Evolutionary conservation across 2,329 filamentous ascomycete genomes (phyloP), one percentile per base, ranked within the genome.

Genomic region (Raffaelea arxii): DNA sequence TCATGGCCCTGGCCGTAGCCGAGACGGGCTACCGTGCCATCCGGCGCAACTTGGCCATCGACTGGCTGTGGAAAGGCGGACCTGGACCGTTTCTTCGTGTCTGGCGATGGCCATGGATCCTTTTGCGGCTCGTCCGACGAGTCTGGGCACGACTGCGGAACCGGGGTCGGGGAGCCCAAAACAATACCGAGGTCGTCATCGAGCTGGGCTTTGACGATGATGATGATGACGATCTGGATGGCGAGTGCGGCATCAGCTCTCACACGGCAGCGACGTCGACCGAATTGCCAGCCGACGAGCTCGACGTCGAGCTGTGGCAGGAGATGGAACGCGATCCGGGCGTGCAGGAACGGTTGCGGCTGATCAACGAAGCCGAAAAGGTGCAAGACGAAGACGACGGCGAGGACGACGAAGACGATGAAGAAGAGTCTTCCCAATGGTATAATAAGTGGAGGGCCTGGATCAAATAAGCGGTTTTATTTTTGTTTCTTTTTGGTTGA

Each of bases 1-100:
- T 88, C 0, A 62, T 68, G 10, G 62, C 76, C 1, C 72, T 84
- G 6, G 65, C 80, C 11, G 62, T 80, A 16, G 70, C 87, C 35
- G 87, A 94, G 56, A 63, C 86, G 7, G 49, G 47, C 1, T 73
- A 82, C 51, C 77, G 70, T 50, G 62, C 67, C 1, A 49, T 65
- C 9, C 72, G 71, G 54, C 66, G 71, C 3, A 65, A 65, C 30
- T 50, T 78, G 37, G 61, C 74, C 19, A 56, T 74, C 1, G 55
- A 62, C 1, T 71, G 71, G 0, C 49, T 70, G 3, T 76, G 73
- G 72, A 63, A 61, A 32, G 70, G 52, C 36, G n/a, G 19, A 16
- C 24, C 12, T 16, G 32, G 25, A n/a, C 14, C 24, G 12, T 18
- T 6, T 18, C 32, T 36, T 12, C 14, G 6, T 6, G 16, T 36